These are phyloP conservation scores for Calvatia gigantea DNA, from an alignment of 768 basidiomycete species.

Conservation along the genomic window DNA sequence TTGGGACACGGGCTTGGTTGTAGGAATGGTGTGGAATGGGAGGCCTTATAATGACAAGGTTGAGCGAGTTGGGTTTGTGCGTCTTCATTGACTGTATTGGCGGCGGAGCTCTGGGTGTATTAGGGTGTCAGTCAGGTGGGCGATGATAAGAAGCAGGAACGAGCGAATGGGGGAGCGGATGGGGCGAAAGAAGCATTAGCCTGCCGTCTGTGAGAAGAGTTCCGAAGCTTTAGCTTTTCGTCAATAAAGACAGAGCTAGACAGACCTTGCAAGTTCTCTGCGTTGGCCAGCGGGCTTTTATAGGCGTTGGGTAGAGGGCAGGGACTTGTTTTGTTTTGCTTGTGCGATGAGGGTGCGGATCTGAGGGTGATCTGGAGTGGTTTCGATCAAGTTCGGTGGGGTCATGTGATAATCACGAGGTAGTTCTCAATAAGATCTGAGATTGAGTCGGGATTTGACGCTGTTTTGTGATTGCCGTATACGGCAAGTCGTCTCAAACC, in stretches of 20 bases:
- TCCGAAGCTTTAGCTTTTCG: neutral
- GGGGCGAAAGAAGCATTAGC: slow-evolving; percentile 4
- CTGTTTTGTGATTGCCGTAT: slow-evolving; percentile 8
- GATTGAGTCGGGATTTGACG: slow-evolving; percentile 8
- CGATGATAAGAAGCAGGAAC: slow-evolving; percentile 11
- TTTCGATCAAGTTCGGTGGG: neutral
- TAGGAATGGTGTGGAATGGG: neutral
- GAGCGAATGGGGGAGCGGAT: neutral
- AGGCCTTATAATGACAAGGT: neutral
- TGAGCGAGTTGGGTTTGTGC: neutral
- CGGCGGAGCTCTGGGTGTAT: neutral
- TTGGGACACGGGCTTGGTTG: neutral
- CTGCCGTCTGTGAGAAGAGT: slow-evolving; percentile 3
- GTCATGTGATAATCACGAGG: slow-evolving; percentile 12
- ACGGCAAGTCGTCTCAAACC: slow-evolving; percentile 8
- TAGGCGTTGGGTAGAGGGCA: neutral
- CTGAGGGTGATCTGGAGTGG: slow-evolving; percentile 5
- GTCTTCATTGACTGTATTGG: neutral
- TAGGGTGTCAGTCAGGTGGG: slow-evolving; percentile 5
- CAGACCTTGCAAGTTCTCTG: neutral
- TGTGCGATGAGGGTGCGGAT: neutral
- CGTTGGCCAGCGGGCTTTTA: neutral
- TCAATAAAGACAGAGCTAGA: neutral
- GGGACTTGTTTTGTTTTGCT: no score
- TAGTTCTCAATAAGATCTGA: slow-evolving; percentile 6